Percentiles rank a stretch among this genome's conserved stretches.
These are phyloP conservation scores for Kodamaea lidongshanica DNA, from an alignment of 805 yeast species.

Conservation along the genomic window DNA sequence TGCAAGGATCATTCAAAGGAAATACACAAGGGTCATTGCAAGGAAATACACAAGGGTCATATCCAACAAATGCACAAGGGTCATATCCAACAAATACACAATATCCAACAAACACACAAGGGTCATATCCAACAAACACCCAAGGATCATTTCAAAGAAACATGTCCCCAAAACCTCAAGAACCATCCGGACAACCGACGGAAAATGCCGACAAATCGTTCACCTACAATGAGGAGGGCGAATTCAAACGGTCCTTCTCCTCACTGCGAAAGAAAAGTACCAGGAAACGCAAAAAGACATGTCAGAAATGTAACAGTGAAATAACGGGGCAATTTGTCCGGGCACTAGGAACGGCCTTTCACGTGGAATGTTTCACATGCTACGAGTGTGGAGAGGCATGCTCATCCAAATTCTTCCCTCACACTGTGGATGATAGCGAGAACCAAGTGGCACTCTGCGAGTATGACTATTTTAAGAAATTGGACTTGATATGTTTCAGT, in stretches of 20 bases:
- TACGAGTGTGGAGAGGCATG: constrained; percentile 77
- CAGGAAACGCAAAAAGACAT: constrained; percentile 23
- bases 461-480: constrained; percentile 80
- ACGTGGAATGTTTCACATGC: constrained; percentile 83
- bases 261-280: constrained; percentile 9
- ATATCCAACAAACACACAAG: too few species aligned
- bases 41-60: too few species aligned
- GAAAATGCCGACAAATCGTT: too few species aligned
- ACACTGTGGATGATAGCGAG: constrained; percentile 29
- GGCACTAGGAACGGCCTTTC: constrained; percentile 74
- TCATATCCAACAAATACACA: too few species aligned
- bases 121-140: not conserved
- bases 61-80: too few species aligned
- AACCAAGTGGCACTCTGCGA: constrained; percentile 66
- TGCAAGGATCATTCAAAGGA: too few species aligned
- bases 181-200: too few species aligned
- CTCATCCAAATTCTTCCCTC: constrained; percentile 84
- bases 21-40: too few species aligned
- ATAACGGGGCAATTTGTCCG: constrained; percentile 71
- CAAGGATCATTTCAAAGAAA: not conserved
- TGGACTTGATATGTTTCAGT: constrained; percentile 77
- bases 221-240: too few species aligned
- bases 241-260: constrained; percentile 1
- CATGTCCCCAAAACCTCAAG: not conserved
- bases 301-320: constrained; percentile 32